Conservation (phyloP, 306 rosid species). For the Dryas octopetala region DNA sequence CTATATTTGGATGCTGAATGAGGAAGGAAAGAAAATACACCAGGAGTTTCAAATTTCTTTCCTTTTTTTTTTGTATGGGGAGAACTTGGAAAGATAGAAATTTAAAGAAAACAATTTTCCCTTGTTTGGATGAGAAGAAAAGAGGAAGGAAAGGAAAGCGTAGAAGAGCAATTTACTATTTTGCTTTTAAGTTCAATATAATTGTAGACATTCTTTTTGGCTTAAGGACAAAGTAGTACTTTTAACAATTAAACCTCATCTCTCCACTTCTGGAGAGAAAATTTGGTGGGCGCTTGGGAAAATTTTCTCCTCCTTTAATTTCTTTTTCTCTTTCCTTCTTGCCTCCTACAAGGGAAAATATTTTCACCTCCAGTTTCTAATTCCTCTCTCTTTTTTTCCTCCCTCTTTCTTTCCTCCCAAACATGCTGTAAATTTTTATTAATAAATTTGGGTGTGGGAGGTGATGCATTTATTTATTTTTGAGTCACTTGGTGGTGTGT, state of each 20-base stretch:
- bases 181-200: not conserved
- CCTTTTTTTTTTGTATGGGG: not conserved
- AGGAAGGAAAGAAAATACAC: not conserved
- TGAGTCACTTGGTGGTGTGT: conserved; percentile 12
- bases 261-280: not conserved
- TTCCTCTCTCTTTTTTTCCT: conserved; percentile 4
- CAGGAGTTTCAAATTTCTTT: not conserved
- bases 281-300: not conserved
- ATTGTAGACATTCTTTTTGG: not conserved
- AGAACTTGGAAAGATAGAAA: not conserved
- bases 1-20: not conserved
- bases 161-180: not conserved
- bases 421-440: not conserved
- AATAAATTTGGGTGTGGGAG: not conserved
- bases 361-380: not conserved
- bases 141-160: not conserved
- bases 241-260: not conserved
- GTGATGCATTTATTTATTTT: not conserved
- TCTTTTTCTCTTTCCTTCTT: not conserved
- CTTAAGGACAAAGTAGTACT: not conserved
- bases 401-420: not conserved
- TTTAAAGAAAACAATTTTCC: not conserved
- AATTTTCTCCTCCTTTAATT: not conserved
- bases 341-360: not conserved
- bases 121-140: not conserved